Percentiles rank a stretch among this genome's conserved stretches.
Conservation (phyloP, 1,284 basidiomycete genomes). For the Pyrrhoderma lamaoense region DNA sequence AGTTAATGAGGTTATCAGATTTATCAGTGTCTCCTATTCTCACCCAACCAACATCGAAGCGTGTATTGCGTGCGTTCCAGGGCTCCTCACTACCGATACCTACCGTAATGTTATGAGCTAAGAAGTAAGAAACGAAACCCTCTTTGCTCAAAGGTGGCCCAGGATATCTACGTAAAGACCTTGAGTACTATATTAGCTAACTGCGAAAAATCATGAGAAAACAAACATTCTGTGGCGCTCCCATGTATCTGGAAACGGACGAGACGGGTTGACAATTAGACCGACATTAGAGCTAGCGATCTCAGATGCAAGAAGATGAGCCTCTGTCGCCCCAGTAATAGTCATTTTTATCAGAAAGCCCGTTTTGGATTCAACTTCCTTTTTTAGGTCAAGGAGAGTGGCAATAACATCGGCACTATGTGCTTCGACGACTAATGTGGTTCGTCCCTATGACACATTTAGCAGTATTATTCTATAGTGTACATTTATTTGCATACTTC, state of each 20-base stretch:
- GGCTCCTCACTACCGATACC: slow-evolving; percentile 43
- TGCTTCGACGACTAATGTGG: slow-evolving; percentile 47
- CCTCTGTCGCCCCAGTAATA: slow-evolving; percentile 36
- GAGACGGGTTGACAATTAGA: slow-evolving; percentile 43
- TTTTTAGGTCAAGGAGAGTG: slow-evolving; percentile 38
- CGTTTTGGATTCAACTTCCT: slow-evolving; percentile 25
- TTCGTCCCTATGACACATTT: slow-evolving; percentile 25
- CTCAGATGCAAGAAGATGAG: slow-evolving; percentile 36
- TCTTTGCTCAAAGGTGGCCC: slow-evolving; percentile 48
- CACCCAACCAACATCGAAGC: slow-evolving; percentile 52
- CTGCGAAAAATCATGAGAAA: not conserved
- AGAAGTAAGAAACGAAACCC: slow-evolving; percentile 39
- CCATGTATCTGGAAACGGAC: slow-evolving; percentile 47
- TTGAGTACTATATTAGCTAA: not conserved
- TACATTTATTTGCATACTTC: slow-evolving; percentile 7
- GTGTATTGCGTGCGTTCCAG: slow-evolving; percentile 42
- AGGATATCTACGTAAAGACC: slow-evolving; percentile 31
- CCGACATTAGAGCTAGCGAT: slow-evolving; percentile 39
- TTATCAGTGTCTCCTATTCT: slow-evolving; percentile 11
- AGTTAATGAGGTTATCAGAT: not conserved
- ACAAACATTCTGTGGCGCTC: slow-evolving; percentile 38
- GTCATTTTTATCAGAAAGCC: slow-evolving; percentile 22
- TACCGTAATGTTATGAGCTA: slow-evolving; percentile 44
- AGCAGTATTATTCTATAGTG: not conserved
- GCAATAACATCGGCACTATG: slow-evolving; percentile 43